phyloP scores from a whole-genome alignment of 805 yeast species.

The Priceomyces carsonii region DNA sequence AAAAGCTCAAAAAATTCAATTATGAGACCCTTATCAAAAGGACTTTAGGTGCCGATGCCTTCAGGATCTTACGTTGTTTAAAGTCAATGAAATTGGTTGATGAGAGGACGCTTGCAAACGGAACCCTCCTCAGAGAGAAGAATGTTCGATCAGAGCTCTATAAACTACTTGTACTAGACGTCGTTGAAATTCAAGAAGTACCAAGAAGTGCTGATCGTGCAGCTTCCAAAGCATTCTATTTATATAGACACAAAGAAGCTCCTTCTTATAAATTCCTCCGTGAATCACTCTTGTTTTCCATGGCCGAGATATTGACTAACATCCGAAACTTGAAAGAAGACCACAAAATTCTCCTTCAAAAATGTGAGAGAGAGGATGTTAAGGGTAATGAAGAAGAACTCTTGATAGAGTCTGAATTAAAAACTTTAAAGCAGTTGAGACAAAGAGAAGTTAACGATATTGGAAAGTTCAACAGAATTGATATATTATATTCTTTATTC shows the following conservation, averaged over 20 bases:
- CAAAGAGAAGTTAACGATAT: constrained; percentile 55
- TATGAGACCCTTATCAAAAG: constrained; percentile 60
- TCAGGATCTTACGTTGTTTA: constrained; percentile 77
- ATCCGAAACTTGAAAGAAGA: constrained; percentile 56
- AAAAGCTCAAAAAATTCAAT: constrained; percentile 46
- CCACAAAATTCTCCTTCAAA: constrained; percentile 68
- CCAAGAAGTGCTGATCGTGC: constrained; percentile 91
- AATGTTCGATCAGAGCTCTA: constrained; percentile 73
- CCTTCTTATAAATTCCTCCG: constrained; percentile 34
- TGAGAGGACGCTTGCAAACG: constrained; percentile 76
- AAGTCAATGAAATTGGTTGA: constrained; percentile 71
- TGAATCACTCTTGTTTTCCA: constrained; percentile 49
- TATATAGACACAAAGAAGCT: constrained; percentile 64
- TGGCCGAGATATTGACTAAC: constrained; percentile 51
- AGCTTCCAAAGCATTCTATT: constrained; percentile 81
- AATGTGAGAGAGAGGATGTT: constrained; percentile 88
- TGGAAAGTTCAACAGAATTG: constrained; percentile 56
- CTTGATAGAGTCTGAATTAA: constrained; percentile 71
- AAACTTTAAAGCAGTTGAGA: constrained; percentile 64
- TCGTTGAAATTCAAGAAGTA: constrained; percentile 87
- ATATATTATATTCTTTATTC: constrained; percentile 56
- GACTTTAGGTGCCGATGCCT: constrained; percentile 64
- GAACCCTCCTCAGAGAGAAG: constrained; percentile 74
- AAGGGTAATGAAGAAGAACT: constrained; percentile 76
- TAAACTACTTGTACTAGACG: constrained; percentile 64